Evolutionary conservation across 169 alveolate species (phyloP).

Genomic region (Plasmodium malariae): DNA sequence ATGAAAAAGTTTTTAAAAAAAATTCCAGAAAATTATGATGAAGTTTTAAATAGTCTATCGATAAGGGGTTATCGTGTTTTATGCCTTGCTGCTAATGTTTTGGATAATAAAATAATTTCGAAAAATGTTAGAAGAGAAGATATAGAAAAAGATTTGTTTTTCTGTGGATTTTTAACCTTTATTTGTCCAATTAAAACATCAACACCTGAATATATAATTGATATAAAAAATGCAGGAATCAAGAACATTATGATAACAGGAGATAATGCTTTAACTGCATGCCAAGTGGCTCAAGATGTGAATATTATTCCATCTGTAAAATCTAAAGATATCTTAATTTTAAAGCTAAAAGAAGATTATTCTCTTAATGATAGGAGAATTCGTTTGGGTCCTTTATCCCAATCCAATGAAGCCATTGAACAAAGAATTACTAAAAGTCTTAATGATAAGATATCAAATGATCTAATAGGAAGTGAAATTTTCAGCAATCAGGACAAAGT

Average conservation of each 20-base stretch:
- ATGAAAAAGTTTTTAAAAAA: slow-evolving; percentile 88
- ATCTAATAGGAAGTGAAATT: not conserved
- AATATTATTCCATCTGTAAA: slow-evolving; percentile 69
- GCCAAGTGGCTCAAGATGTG: slow-evolving; percentile 94
- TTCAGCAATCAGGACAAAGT: slow-evolving; percentile 5
- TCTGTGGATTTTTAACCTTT: slow-evolving; percentile 95
- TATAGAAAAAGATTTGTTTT: slow-evolving; percentile 92
- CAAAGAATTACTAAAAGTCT: not conserved
- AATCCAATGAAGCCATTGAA: not conserved
- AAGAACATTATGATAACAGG: slow-evolving; percentile 97
- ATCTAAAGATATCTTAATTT: slow-evolving; percentile 61
- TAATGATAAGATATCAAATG: not conserved
- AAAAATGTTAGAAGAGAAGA: slow-evolving; percentile 86
- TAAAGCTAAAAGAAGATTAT: slow-evolving; percentile 81
- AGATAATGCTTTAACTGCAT: slow-evolving; percentile 98
- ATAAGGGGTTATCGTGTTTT: slow-evolving; percentile 92
- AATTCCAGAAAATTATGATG: slow-evolving; percentile 93
- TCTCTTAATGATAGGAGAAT: slow-evolving; percentile 42
- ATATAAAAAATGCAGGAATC: slow-evolving; percentile 90
- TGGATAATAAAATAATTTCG: slow-evolving; percentile 30
- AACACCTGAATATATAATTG: slow-evolving; percentile 89
- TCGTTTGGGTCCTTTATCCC: not conserved
- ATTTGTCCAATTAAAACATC: slow-evolving; percentile 95
- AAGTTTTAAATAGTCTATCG: slow-evolving; percentile 87
- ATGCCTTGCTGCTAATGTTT: slow-evolving; percentile 82